Conservation (phyloP, 2,329 filamentous ascomycete species). For the Penicillium psychrosexuale region DNA sequence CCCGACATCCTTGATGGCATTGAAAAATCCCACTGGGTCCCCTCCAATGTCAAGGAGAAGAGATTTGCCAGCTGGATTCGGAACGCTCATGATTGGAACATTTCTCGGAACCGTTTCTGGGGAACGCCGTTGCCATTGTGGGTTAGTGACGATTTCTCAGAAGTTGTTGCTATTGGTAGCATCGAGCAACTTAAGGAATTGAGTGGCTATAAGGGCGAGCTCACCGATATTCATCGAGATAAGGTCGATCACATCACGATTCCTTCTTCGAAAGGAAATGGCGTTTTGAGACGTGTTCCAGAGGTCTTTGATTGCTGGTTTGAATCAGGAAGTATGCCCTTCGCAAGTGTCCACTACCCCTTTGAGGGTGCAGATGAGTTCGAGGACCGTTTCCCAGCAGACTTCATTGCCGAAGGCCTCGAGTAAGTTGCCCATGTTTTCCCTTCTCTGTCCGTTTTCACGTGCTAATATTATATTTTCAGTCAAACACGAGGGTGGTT, state of each 20-base stretch:
- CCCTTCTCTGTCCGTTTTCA: background rate
- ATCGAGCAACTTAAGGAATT: slow-evolving; percentile 78
- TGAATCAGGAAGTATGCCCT: slow-evolving; percentile 94
- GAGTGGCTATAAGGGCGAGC: slow-evolving; percentile 78
- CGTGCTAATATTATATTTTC: slow-evolving; percentile 38
- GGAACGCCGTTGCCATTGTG: slow-evolving; percentile 89
- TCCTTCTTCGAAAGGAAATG: slow-evolving; percentile 82
- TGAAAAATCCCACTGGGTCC: slow-evolving; percentile 87
- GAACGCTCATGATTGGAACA: slow-evolving; percentile 92
- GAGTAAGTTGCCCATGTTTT: background rate
- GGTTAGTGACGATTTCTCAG: slow-evolving; percentile 85
- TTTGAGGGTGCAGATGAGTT: slow-evolving; percentile 85
- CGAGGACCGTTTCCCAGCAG: slow-evolving; percentile 76
- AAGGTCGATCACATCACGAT: slow-evolving; percentile 94
- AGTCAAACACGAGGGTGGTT: slow-evolving; percentile 95
- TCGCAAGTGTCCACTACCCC: slow-evolving; percentile 84
- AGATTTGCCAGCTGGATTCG: slow-evolving; percentile 89
- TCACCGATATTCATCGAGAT: slow-evolving; percentile 85
- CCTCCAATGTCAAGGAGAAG: slow-evolving; percentile 83
- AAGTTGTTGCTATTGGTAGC: slow-evolving; percentile 82
- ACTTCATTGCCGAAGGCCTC: slow-evolving; percentile 84
- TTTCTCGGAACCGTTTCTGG: slow-evolving; percentile 92
- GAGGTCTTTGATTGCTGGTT: slow-evolving; percentile 98
- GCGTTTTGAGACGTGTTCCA: slow-evolving; percentile 72
- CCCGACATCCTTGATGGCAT: slow-evolving; percentile 90